Conservation (phyloP, 73 alveolate species). For the Diophrys sp. region DNA sequence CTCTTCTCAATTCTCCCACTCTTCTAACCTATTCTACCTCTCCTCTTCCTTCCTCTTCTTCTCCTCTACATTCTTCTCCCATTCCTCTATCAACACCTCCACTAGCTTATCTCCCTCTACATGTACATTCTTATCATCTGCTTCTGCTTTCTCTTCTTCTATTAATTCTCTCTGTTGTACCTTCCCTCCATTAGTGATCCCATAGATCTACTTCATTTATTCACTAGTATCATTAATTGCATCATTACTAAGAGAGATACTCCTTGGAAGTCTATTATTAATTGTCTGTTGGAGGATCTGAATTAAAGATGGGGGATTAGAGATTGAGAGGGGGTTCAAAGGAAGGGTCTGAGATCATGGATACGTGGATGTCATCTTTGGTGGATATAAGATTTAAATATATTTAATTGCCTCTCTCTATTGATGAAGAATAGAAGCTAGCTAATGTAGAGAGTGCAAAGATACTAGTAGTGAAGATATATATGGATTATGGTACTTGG, state of each 20-base stretch:
- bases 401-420: constrained; percentile 46
- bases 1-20: constrained; percentile 12
- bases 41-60: constrained; percentile 29
- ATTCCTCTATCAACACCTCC: constrained; percentile 57
- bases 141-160: constrained; percentile 67
- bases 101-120: constrained; percentile 46
- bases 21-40: not conserved
- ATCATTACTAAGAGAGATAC: constrained; percentile 56
- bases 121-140: constrained; percentile 48
- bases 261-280: constrained; percentile 42
- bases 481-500: constrained; percentile 94
- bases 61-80: constrained; percentile 37
- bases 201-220: constrained; percentile 38
- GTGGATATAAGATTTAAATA: not conserved
- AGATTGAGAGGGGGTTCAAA: constrained; percentile 28
- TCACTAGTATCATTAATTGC: constrained; percentile 59
- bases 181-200: constrained; percentile 42
- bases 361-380: constrained; percentile 5
- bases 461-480: constrained; percentile 80
- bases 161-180: constrained; percentile 48
- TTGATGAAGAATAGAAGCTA: constrained; percentile 78
- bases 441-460: constrained; percentile 83
- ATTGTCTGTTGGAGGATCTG: not conserved
- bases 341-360: not conserved
- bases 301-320: constrained; percentile 30